phyloP scores from a whole-genome alignment of 805 yeast species.

The Ogataea thermomethanolica region DNA sequence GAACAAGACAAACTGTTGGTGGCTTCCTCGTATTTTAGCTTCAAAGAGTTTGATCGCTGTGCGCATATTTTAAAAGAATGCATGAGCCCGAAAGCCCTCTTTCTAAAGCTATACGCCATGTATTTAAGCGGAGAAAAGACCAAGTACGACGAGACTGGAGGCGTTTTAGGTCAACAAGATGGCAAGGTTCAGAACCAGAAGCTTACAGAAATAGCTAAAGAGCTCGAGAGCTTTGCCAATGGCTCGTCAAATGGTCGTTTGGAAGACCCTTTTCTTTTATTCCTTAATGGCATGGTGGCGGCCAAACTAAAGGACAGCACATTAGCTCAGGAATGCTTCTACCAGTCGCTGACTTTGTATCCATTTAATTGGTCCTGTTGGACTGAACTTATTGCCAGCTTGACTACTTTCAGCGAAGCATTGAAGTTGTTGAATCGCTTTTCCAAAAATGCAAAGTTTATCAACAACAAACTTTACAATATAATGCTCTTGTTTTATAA shows the following conservation, averaged over 20 bases:
- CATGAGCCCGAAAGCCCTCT: conserved; percentile 48
- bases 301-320: conserved; percentile 57
- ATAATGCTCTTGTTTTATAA: conserved; percentile 51
- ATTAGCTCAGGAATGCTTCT: conserved; percentile 58
- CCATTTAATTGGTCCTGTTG: conserved; percentile 95
- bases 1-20: conserved; percentile 49
- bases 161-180: conserved; percentile 48
- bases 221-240: conserved; percentile 35
- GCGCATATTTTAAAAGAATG: conserved; percentile 54
- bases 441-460: conserved; percentile 34
- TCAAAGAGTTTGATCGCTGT: conserved; percentile 82
- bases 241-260: conserved; percentile 11
- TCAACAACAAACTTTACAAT: conserved; percentile 26
- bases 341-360: conserved; percentile 58
- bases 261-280: conserved; percentile 60
- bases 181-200: conserved; percentile 30
- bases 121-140: conserved; percentile 76
- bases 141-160: conserved; percentile 68
- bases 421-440: conserved; percentile 36
- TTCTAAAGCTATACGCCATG: conserved; percentile 64
- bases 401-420: conserved; percentile 62
- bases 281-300: conserved; percentile 66
- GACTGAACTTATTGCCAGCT: conserved; percentile 68
- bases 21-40: conserved; percentile 72
- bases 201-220: conserved; percentile 37